Base-by-base conservation (phyloP, 139 green algal genomes). In the Yamagishiella unicocca region DNA sequence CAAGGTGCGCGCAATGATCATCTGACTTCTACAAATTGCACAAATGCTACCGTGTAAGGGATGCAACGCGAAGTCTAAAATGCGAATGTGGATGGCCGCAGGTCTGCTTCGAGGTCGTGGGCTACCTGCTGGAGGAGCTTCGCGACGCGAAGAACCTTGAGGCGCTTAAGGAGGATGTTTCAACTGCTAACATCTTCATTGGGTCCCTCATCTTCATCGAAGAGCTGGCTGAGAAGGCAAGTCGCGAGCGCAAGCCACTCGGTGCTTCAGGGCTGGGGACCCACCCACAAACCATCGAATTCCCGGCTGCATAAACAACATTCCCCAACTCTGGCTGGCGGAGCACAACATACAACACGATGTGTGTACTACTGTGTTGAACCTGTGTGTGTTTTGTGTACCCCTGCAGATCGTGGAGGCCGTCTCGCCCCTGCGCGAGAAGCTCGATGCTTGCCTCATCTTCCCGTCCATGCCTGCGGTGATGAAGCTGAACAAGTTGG, bases 131-230 rank as follows among this genome's bases (percentile, higher is more conserved):
- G 62, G 98, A 99, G 91, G 98, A 99, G 94, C 94, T 99, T 72
- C 94, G 98, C 35, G 96, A 99, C 68, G 54, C 62, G 6, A 93
- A 93, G 22, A 99, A 99, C 94, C 97, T 96, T 50, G 95, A 95
- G 77, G 76, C 83, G 2, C 98, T 99, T 89, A 96, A 98, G 94
- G 87, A 91, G 68, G 97, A 99, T 88, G 92, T 99, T 70, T 89
- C 88, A n/a, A 83, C 91, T 43, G 94, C 97, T 73, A 99, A 99
- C 91, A 94, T 99, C 64, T 99, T 99, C 95, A 99, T 99, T 78
- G 98, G 98, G 77, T 99, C 97, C 42, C 95, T 99, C 73, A 99
- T 99, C 91, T 99, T 99, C 91, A 99, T 99, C 82, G 98, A 99
- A 92, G 98, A 99, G 95, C 93, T 99, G 62, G 98, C 98, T 19